phyloP scores from a whole-genome alignment of 2,329 filamentous ascomycete species.

The Calonectria hongkongensis region DNA sequence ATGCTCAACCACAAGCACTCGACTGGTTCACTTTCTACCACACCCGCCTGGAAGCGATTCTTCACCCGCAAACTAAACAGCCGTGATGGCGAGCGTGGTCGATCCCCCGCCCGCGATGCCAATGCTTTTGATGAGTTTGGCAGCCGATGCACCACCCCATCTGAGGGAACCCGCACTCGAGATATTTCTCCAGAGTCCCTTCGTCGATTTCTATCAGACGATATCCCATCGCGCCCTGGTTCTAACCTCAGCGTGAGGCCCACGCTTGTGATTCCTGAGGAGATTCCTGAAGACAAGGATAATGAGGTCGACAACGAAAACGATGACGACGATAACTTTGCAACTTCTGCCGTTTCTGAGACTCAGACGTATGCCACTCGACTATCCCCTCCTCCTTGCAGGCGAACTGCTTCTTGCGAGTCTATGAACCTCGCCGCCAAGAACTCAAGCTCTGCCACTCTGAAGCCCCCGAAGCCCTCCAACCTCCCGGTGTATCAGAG shows the following conservation, averaged over 20 bases:
- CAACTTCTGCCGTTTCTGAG: slow-evolving; percentile 70
- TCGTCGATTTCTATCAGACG: slow-evolving; percentile 70
- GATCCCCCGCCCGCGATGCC: slow-evolving; percentile 55
- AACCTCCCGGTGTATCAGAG: slow-evolving; percentile 38
- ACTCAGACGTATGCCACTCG: slow-evolving; percentile 65
- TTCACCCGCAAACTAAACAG: slow-evolving; percentile 66
- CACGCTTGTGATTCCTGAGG: slow-evolving; percentile 60
- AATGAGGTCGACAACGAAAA: slow-evolving; percentile 69
- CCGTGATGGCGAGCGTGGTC: slow-evolving; percentile 59
- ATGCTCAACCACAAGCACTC: slow-evolving; percentile 62
- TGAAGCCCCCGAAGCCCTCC: slow-evolving; percentile 48
- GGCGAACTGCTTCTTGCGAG: slow-evolving; percentile 59
- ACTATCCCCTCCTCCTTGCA: slow-evolving; percentile 73
- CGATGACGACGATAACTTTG: slow-evolving; percentile 79
- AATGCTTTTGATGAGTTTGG: slow-evolving; percentile 40
- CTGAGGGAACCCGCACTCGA: slow-evolving; percentile 66
- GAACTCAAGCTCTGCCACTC: slow-evolving; percentile 52
- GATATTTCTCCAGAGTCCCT: slow-evolving; percentile 75
- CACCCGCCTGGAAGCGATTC: slow-evolving; percentile 71
- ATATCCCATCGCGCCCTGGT: slow-evolving; percentile 58
- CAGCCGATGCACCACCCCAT: slow-evolving; percentile 52
- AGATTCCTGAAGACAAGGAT: slow-evolving; percentile 57
- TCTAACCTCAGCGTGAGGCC: slow-evolving; percentile 57
- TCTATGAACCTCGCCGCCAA: slow-evolving; percentile 49
- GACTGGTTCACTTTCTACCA: slow-evolving; percentile 68